A percentile compares a stretch with the other conserved stretches of the same genome.
Evolutionary conservation across 371 early-diverging fungal genomes (phyloP).

Genomic region (Capniomyces stellatus): DNA sequence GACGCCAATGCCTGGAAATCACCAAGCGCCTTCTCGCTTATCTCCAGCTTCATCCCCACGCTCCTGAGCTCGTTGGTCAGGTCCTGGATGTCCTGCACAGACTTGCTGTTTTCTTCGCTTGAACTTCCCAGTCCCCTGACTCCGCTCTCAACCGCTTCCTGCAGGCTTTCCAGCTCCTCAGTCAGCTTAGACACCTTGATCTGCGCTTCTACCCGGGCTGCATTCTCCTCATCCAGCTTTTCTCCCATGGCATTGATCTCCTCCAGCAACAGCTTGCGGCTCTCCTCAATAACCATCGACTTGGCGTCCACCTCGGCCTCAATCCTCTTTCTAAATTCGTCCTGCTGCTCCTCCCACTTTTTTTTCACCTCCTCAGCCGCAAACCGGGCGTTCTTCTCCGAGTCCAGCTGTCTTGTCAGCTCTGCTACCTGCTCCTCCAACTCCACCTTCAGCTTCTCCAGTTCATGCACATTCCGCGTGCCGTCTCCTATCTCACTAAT

Average conservation of each 20-base stretch:
- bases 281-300: conserved; percentile 52
- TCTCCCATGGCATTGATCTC: conserved; percentile 61
- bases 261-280: conserved; percentile 43
- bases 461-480: conserved; percentile 51
- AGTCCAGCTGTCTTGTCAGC: conserved; percentile 37
- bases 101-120: conserved; percentile 44
- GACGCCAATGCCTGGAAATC: conserved; percentile 56
- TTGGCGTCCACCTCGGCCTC: conserved; percentile 46
- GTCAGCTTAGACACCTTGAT: conserved; percentile 41
- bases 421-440: conserved; percentile 41
- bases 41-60: conserved; percentile 34
- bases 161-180: conserved; percentile 36
- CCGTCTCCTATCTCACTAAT: conserved; percentile 63
- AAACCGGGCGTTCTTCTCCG: conserved; percentile 31
- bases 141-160: conserved; percentile 30
- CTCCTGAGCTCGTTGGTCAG: conserved; percentile 41
- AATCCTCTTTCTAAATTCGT: conserved; percentile 36
- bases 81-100: conserved; percentile 39
- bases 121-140: conserved; percentile 10
- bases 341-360: conserved; percentile 39
- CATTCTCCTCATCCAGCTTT: conserved; percentile 41
- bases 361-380: conserved; percentile 47
- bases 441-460: conserved; percentile 41
- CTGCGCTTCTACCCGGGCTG: conserved; percentile 50
- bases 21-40: conserved; percentile 39